Base-by-base conservation (phyloP, 139 green algal species). In the Asterochloris erici region DNA sequence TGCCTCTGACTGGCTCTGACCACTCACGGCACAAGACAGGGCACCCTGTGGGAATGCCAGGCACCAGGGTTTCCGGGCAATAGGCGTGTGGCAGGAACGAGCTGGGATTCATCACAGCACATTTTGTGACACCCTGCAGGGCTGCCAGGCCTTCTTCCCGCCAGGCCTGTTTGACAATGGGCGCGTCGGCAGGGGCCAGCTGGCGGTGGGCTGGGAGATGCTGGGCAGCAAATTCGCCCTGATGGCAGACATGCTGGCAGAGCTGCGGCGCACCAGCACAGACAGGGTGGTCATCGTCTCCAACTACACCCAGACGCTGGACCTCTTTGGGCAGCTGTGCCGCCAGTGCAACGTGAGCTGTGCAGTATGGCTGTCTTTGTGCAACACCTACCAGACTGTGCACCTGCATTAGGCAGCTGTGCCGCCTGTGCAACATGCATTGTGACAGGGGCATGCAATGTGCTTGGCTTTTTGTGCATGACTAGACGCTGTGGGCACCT, bases 301-400 rank as follows among this genome's bases (percentile, higher is more conserved):
- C 79, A 99, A 99, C 90, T 97, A 95, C 89, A 96, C 93, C 4
- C 76, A 95, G 88, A 97, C 93, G 19, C 86, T 99, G 77, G 96
- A 99, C 86, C 87, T 99, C 13, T 90, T 99, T 47, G 86, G 82
- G 4, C 74, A 86, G 66, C 88, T 99, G 61, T 99, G 97, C 88
- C 87, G 93, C 0, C 89, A 98, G 82, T 86, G 89, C 15, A 74
- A 79, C 69, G 77, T 74, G 76, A 75, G 82, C 54, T 66, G 14
- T 74, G 12, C 38, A 66, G 28, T 6, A 16, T 61, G 19, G 9
- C 13, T 70, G 77, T 28, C 28, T 68, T 79, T 68, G 15, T 64
- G 66, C 66, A 9, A 26, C 1, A 9, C n/a, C n/a, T 71, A 24
- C 21, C 19, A 71, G 19, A 21, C 21, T 9, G 17, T 16, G 14